Evolutionary conservation across 345 rosid species (phyloP), one percentile per base, ranked within the genome.

Genomic region (Pugionium cornutum): DNA sequence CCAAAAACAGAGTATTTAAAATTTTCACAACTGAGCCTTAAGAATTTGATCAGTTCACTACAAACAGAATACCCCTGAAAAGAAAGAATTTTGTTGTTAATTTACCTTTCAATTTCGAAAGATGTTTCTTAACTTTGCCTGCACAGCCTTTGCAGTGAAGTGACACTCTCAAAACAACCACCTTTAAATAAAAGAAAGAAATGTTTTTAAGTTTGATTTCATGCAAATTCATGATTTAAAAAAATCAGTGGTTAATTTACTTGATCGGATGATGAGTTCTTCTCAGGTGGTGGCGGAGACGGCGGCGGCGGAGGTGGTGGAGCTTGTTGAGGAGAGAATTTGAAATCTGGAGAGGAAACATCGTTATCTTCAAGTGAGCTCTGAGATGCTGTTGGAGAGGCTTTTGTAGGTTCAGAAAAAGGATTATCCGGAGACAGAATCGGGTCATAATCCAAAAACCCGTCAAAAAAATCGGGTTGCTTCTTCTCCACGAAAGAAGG

Each of bases 91-190:
- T 56, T 2, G 1, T 31, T 33, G 6, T 7, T 43, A 44, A 6
- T 2, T 37, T 73, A 89, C 98, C 98, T 82, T 87, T 80, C 85
- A 92, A 76, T 83, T 80, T 89, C 27, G 98, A 91, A 43, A 89
- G 76, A 84, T 92, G 98, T 74, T 92, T 92, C 77, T 85, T 85
- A 25, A 89, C 78, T 89, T 89, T 89, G 49, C 91, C 88, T 68
- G 83, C 96, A 68, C 96, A 92, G 39, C 92, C 98, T 86, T 76
- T 89, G 80, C 98, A 89, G 77, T 92, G 96, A 50, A 92, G 73
- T 60, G 98, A 92, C 70, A 92, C 98, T 78, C 89, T 84, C 79
- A 91, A 70, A 46, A 83, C 96, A 59, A 91, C 98, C 49, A 91
- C 96, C 98, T 91, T 79, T 30, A 11, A 31, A 66, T 2, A 57